Percentiles rank a stretch among this genome's conserved stretches.
phyloP scores from a whole-genome alignment of 257 asterid genomes.

The Penstemon newberryi region DNA sequence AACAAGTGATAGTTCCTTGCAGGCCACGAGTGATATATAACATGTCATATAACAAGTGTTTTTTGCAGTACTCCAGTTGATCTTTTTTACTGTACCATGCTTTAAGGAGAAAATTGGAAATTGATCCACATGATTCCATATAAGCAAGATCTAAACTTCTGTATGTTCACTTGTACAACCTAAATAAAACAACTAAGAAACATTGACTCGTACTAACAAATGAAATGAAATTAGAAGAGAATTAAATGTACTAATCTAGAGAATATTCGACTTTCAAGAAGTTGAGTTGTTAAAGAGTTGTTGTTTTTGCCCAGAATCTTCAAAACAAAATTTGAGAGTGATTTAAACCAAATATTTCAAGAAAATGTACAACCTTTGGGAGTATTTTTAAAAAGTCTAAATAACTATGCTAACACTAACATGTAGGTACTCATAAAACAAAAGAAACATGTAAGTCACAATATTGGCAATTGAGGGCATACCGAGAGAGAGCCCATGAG shows the following conservation, averaged over 20 bases:
- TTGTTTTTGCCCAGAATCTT: constrained; percentile 12
- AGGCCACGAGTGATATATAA: background rate
- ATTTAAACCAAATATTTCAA: background rate
- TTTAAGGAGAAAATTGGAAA: constrained; percentile 7
- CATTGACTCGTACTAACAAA: background rate
- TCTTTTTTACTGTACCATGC: constrained; percentile 12
- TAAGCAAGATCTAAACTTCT: background rate
- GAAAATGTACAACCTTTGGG: background rate
- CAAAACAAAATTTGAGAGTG: background rate
- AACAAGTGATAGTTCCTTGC: constrained; percentile 6
- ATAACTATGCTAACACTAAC: constrained; percentile 3
- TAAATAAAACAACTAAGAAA: background rate
- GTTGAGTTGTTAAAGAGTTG: background rate
- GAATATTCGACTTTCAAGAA: background rate
- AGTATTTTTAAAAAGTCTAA: background rate
- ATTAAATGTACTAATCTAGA: background rate
- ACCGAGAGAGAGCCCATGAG: constrained; percentile 96
- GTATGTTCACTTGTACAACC: constrained; percentile 6
- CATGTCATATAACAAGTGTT: background rate
- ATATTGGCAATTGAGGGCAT: constrained; percentile 33
- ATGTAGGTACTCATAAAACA: constrained; percentile 16
- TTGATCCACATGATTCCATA: background rate
- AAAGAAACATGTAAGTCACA: constrained; percentile 15
- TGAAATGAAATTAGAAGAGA: constrained; percentile 3
- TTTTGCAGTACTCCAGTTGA: background rate